phyloP scores from a whole-genome alignment of 164 flowering plant species.

The Chimonanthus praecox region DNA sequence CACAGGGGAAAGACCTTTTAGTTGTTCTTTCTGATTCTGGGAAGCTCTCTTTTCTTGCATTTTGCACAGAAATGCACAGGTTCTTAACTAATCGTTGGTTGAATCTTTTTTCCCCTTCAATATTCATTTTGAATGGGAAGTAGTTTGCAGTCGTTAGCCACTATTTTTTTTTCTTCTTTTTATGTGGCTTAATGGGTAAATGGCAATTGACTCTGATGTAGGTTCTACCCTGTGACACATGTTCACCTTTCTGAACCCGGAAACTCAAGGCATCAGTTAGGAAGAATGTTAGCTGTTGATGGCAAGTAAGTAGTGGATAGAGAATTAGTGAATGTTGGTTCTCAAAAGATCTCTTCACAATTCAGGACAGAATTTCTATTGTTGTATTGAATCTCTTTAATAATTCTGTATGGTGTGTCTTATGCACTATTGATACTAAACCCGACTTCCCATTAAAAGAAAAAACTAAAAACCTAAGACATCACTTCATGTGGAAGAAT shows the following conservation, averaged over 20 bases:
- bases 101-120: neutral
- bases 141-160: slow-evolving; percentile 8
- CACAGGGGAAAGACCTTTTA: slow-evolving; percentile 64
- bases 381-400: neutral
- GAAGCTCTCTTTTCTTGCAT: slow-evolving; percentile 77
- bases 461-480: too few relatives aligned
- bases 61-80: slow-evolving; percentile 96
- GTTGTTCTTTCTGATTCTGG: slow-evolving; percentile 91
- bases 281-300: slow-evolving; percentile 85
- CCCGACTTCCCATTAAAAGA: too few relatives aligned
- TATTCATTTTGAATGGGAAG: slow-evolving; percentile 1
- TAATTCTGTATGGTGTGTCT: too few relatives aligned
- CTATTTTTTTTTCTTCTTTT: neutral
- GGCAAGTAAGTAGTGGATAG: slow-evolving; percentile 41
- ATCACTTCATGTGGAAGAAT: neutral
- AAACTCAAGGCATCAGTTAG: slow-evolving; percentile 73
- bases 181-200: neutral
- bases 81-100: slow-evolving; percentile 10
- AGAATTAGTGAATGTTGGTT: neutral
- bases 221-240: slow-evolving; percentile 76
- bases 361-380: neutral
- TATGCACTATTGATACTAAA: too few relatives aligned
- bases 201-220: slow-evolving; percentile 19
- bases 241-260: slow-evolving; percentile 79
- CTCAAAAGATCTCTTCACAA: neutral